Evolutionary conservation across 352 stramenopile species (phyloP).

Genomic region (Elongisporangium undulatum): DNA sequence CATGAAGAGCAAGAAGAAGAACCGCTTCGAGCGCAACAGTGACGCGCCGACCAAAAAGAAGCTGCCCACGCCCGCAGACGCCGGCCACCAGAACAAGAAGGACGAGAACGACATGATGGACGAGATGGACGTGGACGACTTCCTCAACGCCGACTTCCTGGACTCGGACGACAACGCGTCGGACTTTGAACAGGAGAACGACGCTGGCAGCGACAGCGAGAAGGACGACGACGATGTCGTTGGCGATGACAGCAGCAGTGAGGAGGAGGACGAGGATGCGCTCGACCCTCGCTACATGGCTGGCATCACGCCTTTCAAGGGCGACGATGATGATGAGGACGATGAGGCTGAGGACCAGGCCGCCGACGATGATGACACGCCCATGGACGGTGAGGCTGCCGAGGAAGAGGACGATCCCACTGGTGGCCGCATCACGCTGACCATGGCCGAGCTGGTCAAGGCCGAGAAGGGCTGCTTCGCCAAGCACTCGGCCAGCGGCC

Average conservation of each 20-base stretch:
- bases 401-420: conserved; percentile 16
- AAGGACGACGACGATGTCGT: conserved; percentile 38
- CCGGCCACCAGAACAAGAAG: conserved; percentile 22
- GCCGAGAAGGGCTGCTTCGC: conserved; percentile 90
- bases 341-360: conserved; percentile 20
- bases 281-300: conserved; percentile 79
- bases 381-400: conserved; percentile 3
- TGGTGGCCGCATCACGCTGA: conserved; percentile 63
- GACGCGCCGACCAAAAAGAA: conserved; percentile 51
- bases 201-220: conserved; percentile 13
- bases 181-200: conserved; percentile 17
- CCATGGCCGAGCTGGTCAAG: conserved; percentile 62
- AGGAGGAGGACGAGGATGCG: conserved; percentile 81
- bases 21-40: conserved; percentile 56
- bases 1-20: conserved; percentile 76
- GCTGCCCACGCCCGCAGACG: conserved; percentile 16
- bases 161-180: conserved; percentile 47
- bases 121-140: conserved; percentile 87
- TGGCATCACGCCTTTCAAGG: conserved; percentile 24
- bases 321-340: conserved; percentile 26
- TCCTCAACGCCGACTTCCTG: conserved; percentile 79
- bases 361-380: conserved; percentile 15
- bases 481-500: conserved; percentile 76
- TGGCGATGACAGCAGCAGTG: conserved; percentile 58
- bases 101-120: conserved; percentile 79